Conservation (phyloP, 768 basidiomycete species). For the Pulveroboletus sp. region DNA sequence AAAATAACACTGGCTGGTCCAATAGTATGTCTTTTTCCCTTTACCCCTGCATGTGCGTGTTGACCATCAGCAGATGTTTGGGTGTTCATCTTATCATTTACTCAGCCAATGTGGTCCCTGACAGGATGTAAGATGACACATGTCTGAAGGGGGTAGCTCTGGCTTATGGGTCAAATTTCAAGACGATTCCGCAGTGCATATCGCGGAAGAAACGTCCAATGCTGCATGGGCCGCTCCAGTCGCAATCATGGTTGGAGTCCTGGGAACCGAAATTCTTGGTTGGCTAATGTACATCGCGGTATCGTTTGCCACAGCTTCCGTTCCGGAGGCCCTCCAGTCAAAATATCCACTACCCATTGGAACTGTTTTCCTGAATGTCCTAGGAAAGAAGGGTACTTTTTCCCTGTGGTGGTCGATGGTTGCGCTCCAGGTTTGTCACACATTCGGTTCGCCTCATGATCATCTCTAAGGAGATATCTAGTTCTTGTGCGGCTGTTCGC, state of each 20-base stretch:
- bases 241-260: slow-evolving; percentile 42
- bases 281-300: slow-evolving; percentile 42
- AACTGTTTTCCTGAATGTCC: slow-evolving; percentile 37
- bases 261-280: slow-evolving; percentile 38
- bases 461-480: slow-evolving; percentile 11
- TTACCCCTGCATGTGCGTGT: not conserved
- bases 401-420: slow-evolving; percentile 44
- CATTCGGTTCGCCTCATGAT: not conserved
- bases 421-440: slow-evolving; percentile 39
- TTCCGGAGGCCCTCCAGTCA: slow-evolving; percentile 32
- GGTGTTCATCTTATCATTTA: slow-evolving; percentile 26
- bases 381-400: slow-evolving; percentile 42
- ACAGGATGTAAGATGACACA: slow-evolving; percentile 19
- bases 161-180: not conserved
- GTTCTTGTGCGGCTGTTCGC: slow-evolving; percentile 45
- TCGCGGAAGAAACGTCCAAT: slow-evolving; percentile 44
- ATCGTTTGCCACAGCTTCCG: slow-evolving; percentile 42
- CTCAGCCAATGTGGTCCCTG: slow-evolving; percentile 24
- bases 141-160: not conserved
- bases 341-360: slow-evolving; percentile 40
- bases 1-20: slow-evolving; percentile 25
- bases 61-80: slow-evolving; percentile 15
- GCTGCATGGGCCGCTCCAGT: slow-evolving; percentile 44
- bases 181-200: slow-evolving; percentile 50
- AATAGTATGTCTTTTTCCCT: slow-evolving; percentile 7